Conservation (phyloP, 2,329 filamentous ascomycete genomes). For the Botrytis fabae region DNA sequence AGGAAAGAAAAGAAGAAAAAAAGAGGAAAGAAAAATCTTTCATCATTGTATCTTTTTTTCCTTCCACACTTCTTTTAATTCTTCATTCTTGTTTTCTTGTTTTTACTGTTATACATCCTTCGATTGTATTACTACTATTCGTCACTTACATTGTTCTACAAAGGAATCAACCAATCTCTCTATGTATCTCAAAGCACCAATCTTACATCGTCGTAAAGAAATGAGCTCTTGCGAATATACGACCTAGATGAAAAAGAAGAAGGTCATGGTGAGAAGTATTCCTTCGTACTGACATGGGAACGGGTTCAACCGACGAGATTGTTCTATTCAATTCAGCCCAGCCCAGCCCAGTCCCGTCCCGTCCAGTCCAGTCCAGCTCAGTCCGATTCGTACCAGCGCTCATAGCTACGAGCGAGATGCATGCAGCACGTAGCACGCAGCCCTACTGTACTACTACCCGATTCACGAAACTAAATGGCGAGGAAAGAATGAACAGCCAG, state of each 20-base stretch:
- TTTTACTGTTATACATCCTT: not conserved
- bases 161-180: not conserved
- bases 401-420: not conserved
- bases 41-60: not conserved
- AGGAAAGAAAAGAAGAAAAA: too few species aligned
- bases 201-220: not conserved
- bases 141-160: not conserved
- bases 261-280: not conserved
- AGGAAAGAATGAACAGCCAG: not conserved
- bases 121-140: not conserved
- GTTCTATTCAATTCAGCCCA: not conserved
- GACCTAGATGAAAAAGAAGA: not conserved
- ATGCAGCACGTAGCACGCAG: not conserved
- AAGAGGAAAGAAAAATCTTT: not conserved
- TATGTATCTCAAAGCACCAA: not conserved
- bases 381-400: not conserved
- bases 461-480: not conserved
- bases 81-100: not conserved
- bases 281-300: not conserved
- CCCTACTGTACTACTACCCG: slow-evolving; percentile 3
- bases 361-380: not conserved
- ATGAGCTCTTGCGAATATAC: not conserved
- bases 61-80: not conserved
- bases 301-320: not conserved
- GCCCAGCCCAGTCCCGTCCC: not conserved